Evolutionary conservation across 2,329 filamentous ascomycete species (phyloP).

Genomic region (Chrysosporium keratinophilum): DNA sequence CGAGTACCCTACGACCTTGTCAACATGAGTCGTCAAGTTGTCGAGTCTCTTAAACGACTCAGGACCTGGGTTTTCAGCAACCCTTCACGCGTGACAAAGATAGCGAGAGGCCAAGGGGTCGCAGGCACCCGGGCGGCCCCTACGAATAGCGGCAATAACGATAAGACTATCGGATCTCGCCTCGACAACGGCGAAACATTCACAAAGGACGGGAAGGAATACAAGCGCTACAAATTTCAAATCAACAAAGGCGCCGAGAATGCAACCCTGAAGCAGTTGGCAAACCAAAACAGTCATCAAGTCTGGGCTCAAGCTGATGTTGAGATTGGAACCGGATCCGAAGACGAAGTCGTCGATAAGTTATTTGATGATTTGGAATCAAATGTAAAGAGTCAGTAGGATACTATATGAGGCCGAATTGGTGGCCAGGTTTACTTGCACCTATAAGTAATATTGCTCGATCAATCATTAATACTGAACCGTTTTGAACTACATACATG

Average conservation of each 20-base stretch:
- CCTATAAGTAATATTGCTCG: no score
- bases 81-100: background rate
- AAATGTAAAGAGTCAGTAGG: no score
- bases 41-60: background rate
- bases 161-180: constrained; percentile 6
- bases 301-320: background rate
- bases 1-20: background rate
- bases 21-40: background rate
- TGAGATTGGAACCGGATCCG: background rate
- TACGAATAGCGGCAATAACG: constrained; percentile 3
- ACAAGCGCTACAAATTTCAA: constrained; percentile 5
- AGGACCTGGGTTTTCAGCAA: background rate
- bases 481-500: no score
- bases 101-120: constrained; percentile 1
- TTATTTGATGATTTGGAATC: no score
- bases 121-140: constrained; percentile 4
- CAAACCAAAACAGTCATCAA: background rate
- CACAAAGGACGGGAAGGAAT: constrained; percentile 2
- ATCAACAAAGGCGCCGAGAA: constrained; percentile 7
- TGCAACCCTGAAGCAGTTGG: background rate
- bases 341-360: no score
- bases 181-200: constrained; percentile 5
- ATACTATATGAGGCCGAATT: no score
- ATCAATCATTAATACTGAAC: no score
- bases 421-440: no score